phyloP scores from a whole-genome alignment of 2,329 filamentous ascomycete species.

The Penicillium sp. region DNA sequence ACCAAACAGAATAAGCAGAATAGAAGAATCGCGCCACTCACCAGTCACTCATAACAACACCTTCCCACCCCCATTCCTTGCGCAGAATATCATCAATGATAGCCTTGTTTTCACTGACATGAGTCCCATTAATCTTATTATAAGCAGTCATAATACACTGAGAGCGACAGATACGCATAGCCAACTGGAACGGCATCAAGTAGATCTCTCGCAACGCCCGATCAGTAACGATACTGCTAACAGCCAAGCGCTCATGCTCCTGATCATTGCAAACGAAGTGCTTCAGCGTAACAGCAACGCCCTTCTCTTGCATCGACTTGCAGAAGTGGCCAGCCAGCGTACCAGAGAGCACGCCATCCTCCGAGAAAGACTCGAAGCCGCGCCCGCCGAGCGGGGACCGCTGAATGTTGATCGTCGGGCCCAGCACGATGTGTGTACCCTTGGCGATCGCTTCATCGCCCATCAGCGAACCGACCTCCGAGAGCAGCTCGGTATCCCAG shows the following conservation, averaged over 20 bases:
- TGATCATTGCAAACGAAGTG: constrained; percentile 54
- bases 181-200: constrained; percentile 62
- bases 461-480: constrained; percentile 68
- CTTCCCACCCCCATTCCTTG: constrained; percentile 50
- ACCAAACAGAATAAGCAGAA: background rate
- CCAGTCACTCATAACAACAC: constrained; percentile 50
- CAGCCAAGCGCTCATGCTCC: constrained; percentile 46
- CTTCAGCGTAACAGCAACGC: constrained; percentile 75
- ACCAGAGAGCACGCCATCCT: constrained; percentile 75
- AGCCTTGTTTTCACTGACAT: constrained; percentile 44
- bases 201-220: constrained; percentile 63
- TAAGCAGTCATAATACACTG: constrained; percentile 61
- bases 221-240: constrained; percentile 47
- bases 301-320: constrained; percentile 69
- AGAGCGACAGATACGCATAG: constrained; percentile 55
- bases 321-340: constrained; percentile 71
- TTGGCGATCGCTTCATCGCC: constrained; percentile 71
- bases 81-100: constrained; percentile 46
- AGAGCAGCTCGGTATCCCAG: constrained; percentile 70
- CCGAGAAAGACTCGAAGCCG: constrained; percentile 84
- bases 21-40: constrained; percentile 17
- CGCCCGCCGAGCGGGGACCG: constrained; percentile 78
- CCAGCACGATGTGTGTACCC: constrained; percentile 70
- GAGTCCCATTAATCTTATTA: constrained; percentile 55
- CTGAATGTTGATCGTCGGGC: constrained; percentile 78